phyloP scores from a whole-genome alignment of 2,329 filamentous ascomycete genomes.

The Epichloe typhina region DNA sequence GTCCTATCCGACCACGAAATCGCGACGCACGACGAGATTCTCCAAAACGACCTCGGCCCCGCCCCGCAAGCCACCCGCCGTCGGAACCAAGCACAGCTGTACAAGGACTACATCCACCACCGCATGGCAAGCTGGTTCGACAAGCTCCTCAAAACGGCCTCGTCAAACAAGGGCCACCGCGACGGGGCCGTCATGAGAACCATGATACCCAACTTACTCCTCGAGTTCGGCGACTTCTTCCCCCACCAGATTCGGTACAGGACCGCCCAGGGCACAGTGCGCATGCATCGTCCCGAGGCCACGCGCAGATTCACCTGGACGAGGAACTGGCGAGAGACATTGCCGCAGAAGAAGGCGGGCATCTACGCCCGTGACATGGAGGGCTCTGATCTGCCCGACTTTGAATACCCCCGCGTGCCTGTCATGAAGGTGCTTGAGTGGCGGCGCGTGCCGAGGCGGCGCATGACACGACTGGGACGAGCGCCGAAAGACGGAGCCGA shows the following conservation, averaged over 20 bases:
- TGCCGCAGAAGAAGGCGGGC: slow-evolving; percentile 14
- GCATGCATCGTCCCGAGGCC: slow-evolving; percentile 12
- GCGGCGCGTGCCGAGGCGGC: slow-evolving; percentile 12
- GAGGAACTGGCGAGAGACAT: slow-evolving; percentile 11
- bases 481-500: slow-evolving; percentile 11
- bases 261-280: slow-evolving; percentile 18
- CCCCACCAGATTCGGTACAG: slow-evolving; percentile 18
- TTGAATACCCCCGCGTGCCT: slow-evolving; percentile 13
- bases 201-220: slow-evolving; percentile 18
- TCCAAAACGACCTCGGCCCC: slow-evolving; percentile 14
- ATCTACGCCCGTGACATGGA: slow-evolving; percentile 6
- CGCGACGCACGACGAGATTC: slow-evolving; percentile 20
- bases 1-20: slow-evolving; percentile 14
- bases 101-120: slow-evolving; percentile 20
- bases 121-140: slow-evolving; percentile 16
- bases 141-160: slow-evolving; percentile 15
- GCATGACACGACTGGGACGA: slow-evolving; percentile 8
- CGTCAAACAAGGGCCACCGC: slow-evolving; percentile 11
- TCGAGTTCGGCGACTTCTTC: slow-evolving; percentile 22
- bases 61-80: slow-evolving; percentile 10
- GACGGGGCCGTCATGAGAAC: slow-evolving; percentile 9
- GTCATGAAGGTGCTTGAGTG: slow-evolving; percentile 13
- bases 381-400: slow-evolving; percentile 9
- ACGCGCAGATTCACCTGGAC: slow-evolving; percentile 12
- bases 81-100: slow-evolving; percentile 16